Evolutionary conservation across 306 rosid genomes (phyloP), one percentile per base, ranked within the genome.

Genomic region (Malus fusca): DNA sequence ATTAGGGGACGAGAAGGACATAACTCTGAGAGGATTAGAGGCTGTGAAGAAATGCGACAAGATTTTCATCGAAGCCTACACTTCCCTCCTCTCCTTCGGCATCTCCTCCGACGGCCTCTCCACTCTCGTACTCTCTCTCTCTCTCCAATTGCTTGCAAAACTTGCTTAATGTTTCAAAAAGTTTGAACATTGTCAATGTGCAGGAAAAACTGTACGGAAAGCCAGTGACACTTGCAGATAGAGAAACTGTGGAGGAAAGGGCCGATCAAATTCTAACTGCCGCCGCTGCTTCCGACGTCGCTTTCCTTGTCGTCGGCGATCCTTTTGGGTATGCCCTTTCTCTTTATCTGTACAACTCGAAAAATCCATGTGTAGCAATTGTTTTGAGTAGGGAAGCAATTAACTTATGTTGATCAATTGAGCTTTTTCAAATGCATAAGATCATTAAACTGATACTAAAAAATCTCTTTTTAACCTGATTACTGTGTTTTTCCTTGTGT

Each of bases 241-340:
- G 98, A 81, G 98, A 94, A 77, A 87, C 89, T 87, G 97, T 92
- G 33, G 97, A 94, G 88, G 98, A 94, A 77, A 91, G 82, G 35
- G 87, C 87, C 0, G 88, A 87, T 28, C 78, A 76, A 9, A 85
- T 87, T 30, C 80, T 87, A 21, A 80, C 77, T 0, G 73, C 81
- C 3, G 88, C 91, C 66, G 79, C 77, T 76, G 66, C 18, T 28
- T 85, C 81, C 60, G 84, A 87, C 23, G 88, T 87, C 33, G 91
- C 91, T 58, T 85, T 87, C 48, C 80, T 87, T 58, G 91, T 87
- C 6, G 88, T 85, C 42, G 91, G 91, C 1, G 91, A 87, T 53
- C 84, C 91, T 72, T 87, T 85, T 44, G 91, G 91, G 91, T 87
- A 79, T n/a, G 18, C n/a, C 5, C n/a, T 12, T 3, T 30, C 73